Evolutionary conservation across 2,329 filamentous ascomycete species (phyloP), one percentile per base, ranked within the genome.

Genomic region (Beauveria pseudobassiana): DNA sequence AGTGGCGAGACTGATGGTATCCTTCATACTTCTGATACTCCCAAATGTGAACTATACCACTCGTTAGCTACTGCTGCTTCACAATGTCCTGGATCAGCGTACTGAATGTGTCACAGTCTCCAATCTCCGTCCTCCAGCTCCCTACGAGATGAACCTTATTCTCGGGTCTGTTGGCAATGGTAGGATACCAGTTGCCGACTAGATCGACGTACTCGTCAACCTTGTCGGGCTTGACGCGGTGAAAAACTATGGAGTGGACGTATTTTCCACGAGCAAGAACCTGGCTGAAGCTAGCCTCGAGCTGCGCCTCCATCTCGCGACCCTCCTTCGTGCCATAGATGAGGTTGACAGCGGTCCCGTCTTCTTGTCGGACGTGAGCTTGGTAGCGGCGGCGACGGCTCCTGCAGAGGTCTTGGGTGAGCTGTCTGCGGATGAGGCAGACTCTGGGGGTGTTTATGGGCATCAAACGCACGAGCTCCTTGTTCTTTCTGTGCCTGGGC

Each of bases 241-340:
- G 95, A 72, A 96, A 91, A 63, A 96, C 92, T 74, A 99, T 97
- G 52, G 92, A 96, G 77, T 99, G 95, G 60, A 99, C 93, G 71
- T 99, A 99, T 79, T 99, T 99, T 72, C 95, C 95, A 66, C 95
- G 85, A 26, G 95, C 95, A 51, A 99, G 81, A 50, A 98, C 90
- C 75, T 97, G 93, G 57, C 90, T 96, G 78, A 98, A 99, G 73
- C 90, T 96, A 63, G 93, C 87, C 78, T 98, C 92, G 71, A 99
- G 93, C 77, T 98, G 93, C 66, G 90, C 89, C 71, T 99, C 95
- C 73, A 97, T 85, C 78, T 96, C 90, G 64, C 93, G 87, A 38
- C 93, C 95, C 76, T 98, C 93, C 71, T 95, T 92, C 16, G 95
- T 99, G 70, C 95, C 95, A 76, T 99, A 98, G 72, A 99, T 96